Evolutionary conservation across 805 yeast genomes (phyloP), one percentile per base, ranked within the genome.

Genomic region (Wickerhamomyces canadensis): DNA sequence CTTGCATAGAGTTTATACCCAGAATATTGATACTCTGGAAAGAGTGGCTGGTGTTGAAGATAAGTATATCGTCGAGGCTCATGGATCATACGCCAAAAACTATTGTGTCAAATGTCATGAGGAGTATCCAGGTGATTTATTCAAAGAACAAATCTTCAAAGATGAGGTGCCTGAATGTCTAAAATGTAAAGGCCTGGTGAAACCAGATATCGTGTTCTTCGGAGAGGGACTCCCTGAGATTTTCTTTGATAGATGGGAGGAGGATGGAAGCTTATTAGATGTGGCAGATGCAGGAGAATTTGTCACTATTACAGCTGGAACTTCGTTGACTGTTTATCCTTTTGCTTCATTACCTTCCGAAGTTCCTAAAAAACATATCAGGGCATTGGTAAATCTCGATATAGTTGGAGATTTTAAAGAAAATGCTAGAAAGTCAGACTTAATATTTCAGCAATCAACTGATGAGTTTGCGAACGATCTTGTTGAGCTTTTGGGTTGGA

Each of bases 181-280:
- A 13, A 52, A 64, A 14, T 91, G 98, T 30, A 35, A 64, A 4
- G 95, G 96, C 0, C 70, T 77, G 22, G 85, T 93, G 19, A 91
- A 91, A 54, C 98, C 98, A 0, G 91, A 85, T 52, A 93, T 91
- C 48, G 96, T 88, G 1, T 91, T 91, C 52, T 93, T 88, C 62
- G 98, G 98, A 4, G 98, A 91, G 57, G 73, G 80, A 2, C 66
- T 91, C 19, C 98, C 98, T 0, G 51, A 49, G 2, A 62, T 65
- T 38, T 85, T 88, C 51, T 89, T 84, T 58, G 74, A 75, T 3
- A 49, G 59, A 11, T 80, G 93, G 84, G 91, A 82, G 4, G 45
- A 57, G 12, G 84, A 78, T 49, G 41, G 54, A 2, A 43, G 44
- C 1, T 38, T 35, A 9, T 28, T 48, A 44, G 44, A 38, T 42